These are phyloP conservation scores for Penicillium sp. DNA, from an alignment of 2,329 filamentous ascomycete genomes.

Conservation along the genomic window DNA sequence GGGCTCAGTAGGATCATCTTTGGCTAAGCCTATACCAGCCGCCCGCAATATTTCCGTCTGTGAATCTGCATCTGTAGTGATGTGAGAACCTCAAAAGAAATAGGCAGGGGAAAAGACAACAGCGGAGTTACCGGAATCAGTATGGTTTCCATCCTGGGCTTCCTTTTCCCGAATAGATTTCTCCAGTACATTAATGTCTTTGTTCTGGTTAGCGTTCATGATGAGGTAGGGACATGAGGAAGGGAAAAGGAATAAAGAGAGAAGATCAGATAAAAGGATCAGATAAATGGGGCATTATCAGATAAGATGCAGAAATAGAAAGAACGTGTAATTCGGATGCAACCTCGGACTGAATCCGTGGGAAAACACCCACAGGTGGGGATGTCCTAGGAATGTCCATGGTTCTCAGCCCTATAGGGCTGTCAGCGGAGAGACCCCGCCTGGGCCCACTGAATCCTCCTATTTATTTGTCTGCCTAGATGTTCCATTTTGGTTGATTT, in stretches of 20 bases:
- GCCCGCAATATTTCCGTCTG: slow-evolving; percentile 23
- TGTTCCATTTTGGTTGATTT: neutral
- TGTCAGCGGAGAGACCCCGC: neutral
- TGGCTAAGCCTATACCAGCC: slow-evolving; percentile 49
- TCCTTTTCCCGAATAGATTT: neutral
- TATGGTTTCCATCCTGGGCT: neutral
- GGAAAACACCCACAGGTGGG: neutral
- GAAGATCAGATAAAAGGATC: slow-evolving; percentile 11
- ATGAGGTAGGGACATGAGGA: neutral
- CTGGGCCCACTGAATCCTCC: neutral
- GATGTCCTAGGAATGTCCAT: neutral
- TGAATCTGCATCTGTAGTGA: slow-evolving; percentile 8
- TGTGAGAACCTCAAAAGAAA: neutral
- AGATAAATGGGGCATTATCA: slow-evolving; percentile 22
- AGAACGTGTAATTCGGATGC: neutral
- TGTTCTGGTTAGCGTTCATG: slow-evolving; percentile 1
- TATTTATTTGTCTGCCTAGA: neutral
- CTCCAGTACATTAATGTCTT: neutral
- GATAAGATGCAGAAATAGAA: slow-evolving; percentile 18
- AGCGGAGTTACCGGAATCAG: slow-evolving; percentile 1
- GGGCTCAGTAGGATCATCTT: slow-evolving; percentile 41
- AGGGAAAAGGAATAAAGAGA: neutral
- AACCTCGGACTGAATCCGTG: slow-evolving; percentile 5
- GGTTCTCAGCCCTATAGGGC: slow-evolving; percentile 13
- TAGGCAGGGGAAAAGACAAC: neutral